These are phyloP conservation scores for Trichoderma aggressivum DNA, from an alignment of 2,329 filamentous ascomycete genomes.

Conservation along the genomic window DNA sequence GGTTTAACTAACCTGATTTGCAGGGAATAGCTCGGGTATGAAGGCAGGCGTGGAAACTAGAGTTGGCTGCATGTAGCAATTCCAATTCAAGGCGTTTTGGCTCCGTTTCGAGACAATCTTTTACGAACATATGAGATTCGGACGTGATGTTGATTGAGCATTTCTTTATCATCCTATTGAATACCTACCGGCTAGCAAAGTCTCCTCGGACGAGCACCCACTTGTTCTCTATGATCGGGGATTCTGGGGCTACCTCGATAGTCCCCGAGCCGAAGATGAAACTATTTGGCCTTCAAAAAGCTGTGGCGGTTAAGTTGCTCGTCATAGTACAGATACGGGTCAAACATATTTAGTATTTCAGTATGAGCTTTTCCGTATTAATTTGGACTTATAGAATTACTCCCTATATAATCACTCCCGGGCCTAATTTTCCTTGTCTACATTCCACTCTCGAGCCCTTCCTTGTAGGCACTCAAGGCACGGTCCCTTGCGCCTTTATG, in stretches of 20 bases:
- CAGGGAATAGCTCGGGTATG: conserved; percentile 36
- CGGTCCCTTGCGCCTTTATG: conserved; percentile 67
- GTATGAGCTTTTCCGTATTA: conserved; percentile 12
- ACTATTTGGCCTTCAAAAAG: conserved; percentile 57
- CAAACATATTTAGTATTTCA: conserved; percentile 43
- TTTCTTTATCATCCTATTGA: conserved; percentile 20
- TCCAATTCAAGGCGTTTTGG: conserved; percentile 47
- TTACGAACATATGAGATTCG: conserved; percentile 28
- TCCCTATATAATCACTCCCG: background rate
- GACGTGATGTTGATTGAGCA: conserved; percentile 29
- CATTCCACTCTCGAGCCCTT: conserved; percentile 34
- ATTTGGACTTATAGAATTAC: background rate
- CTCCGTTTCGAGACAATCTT: conserved; percentile 41
- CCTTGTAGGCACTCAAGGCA: conserved; percentile 69
- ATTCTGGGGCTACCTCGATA: conserved; percentile 57
- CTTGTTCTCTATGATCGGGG: conserved; percentile 43
- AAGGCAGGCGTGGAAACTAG: conserved; percentile 41
- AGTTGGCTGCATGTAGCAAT: conserved; percentile 44
- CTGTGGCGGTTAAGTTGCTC: conserved; percentile 52
- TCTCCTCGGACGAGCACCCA: conserved; percentile 46
- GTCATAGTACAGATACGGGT: conserved; percentile 66
- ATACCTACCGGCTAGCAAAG: conserved; percentile 51
- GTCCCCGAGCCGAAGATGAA: conserved; percentile 58
- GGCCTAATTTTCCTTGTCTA: conserved; percentile 6
- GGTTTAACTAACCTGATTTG: conserved; percentile 20